Evolutionary conservation across 2,329 filamentous ascomycete species (phyloP), one percentile per base, ranked within the genome.

Genomic region (Aureobasidium sp.): DNA sequence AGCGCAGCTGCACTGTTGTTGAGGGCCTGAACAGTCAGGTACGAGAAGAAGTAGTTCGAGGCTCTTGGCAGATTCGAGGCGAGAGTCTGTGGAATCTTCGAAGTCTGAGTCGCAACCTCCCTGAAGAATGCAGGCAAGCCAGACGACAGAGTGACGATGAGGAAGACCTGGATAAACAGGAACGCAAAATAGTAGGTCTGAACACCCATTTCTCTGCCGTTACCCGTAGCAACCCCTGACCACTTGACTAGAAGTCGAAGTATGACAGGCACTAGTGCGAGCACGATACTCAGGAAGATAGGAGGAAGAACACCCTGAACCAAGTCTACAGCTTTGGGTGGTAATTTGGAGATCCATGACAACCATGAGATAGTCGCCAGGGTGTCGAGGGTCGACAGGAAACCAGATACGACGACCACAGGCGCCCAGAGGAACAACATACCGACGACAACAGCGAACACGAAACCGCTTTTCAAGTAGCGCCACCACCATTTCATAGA

Each of bases 11-110:
- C 93, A 72, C 91, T 96, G 64, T 90, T 91, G 64, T 90, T 91
- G 67, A 97, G 80, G 0, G 92, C 90, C 69, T 97, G 94, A 10
- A 99, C 85, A 70, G 96, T 87, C 85, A 99, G 92, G 81, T 99
- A 99, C 0, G 90, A 93, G 79, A 96, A 97, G 78, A 97, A 99
- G 74, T 97, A 99, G 70, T 96, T 96, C 67, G 90, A 88, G 0
- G 92, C 87, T 66, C 84, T 88, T 1, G 94, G 94, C 5, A 99
- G 77, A 62, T 92, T 94, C 11, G 78, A 72, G 0, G 93, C 93
- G 29, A 99, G 77, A 0, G 88, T 79, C 19, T 83, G 73, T 0
- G 94, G 84, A 61, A 95, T 83, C 38, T 80, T 80, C n/a, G 77
- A 75, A 8, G 90, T 85, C 47, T 89, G 80, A 37, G 83, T 73